Percentiles rank a stretch among this genome's conserved stretches.
phyloP scores from a whole-genome alignment of 2,329 filamentous ascomycete genomes.

The Penicillium sp. region DNA sequence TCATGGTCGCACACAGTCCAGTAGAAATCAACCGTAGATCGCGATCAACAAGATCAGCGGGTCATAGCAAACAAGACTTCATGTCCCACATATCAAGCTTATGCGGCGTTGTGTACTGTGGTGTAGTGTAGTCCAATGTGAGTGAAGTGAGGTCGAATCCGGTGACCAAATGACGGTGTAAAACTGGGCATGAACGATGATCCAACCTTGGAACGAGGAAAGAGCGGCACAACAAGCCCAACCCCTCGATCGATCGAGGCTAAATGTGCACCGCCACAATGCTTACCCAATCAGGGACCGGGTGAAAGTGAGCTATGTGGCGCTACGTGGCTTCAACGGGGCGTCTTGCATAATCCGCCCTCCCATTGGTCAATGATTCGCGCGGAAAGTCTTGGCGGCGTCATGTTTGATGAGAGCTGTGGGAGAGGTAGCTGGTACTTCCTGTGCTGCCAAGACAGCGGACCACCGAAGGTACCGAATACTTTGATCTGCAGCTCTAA shows the following conservation, averaged over 20 bases:
- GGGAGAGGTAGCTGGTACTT: constrained; percentile 1
- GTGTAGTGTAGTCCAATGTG: too few relatives aligned
- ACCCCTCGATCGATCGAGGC: constrained; percentile 1
- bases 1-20: too few relatives aligned
- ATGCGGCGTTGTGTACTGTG: too few relatives aligned
- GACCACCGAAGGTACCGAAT: constrained; percentile 6
- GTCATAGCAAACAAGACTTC: too few relatives aligned
- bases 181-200: too few relatives aligned
- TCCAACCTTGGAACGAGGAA: neutral
- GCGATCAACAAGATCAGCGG: too few relatives aligned
- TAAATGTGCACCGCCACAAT: constrained; percentile 4
- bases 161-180: too few relatives aligned
- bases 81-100: too few relatives aligned
- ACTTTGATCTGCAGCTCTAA: constrained; percentile 14
- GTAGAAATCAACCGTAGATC: too few relatives aligned
- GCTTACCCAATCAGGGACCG: neutral
- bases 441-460: constrained; percentile 7
- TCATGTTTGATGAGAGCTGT: constrained; percentile 16
- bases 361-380: neutral
- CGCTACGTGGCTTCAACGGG: constrained; percentile 17
- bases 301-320: constrained; percentile 11
- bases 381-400: constrained; percentile 20
- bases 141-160: too few relatives aligned
- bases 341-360: neutral
- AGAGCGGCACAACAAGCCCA: neutral